A percentile compares a stretch with the other conserved stretches of the same genome.
These are phyloP conservation scores for Dimocarpus longan DNA, from an alignment of 345 rosid species.

Conservation along the genomic window DNA sequence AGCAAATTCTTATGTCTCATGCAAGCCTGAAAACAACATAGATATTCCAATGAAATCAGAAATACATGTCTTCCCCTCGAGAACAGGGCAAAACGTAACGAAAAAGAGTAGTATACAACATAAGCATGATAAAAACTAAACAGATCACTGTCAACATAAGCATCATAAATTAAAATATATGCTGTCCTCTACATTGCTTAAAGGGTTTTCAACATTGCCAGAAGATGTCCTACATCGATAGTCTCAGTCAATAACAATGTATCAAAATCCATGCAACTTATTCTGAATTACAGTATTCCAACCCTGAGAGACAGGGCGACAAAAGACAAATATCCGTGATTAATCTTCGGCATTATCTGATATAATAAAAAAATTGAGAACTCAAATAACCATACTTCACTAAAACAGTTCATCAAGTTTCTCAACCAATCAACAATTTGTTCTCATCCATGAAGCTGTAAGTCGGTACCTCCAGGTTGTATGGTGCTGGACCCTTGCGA, in stretches of 20 bases:
- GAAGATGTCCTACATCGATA: background rate
- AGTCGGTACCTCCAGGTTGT: slow-evolving; percentile 87
- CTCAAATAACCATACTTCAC: slow-evolving; percentile 6
- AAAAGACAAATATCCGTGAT: slow-evolving; percentile 19
- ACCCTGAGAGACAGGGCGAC: slow-evolving; percentile 17
- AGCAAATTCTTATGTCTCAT: too few species aligned
- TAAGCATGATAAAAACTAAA: background rate
- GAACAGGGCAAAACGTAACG: background rate
- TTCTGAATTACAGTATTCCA: slow-evolving; percentile 20
- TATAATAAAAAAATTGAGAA: slow-evolving; percentile 17
- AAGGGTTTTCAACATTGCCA: background rate
- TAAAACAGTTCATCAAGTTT: slow-evolving; percentile 7
- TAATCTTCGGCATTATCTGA: slow-evolving; percentile 49
- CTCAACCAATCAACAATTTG: slow-evolving; percentile 80
- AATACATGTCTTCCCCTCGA: background rate
- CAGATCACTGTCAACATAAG: background rate
- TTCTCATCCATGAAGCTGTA: slow-evolving; percentile 86
- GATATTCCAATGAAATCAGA: background rate
- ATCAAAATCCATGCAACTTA: slow-evolving; percentile 24
- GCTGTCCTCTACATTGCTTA: background rate
- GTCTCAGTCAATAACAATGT: slow-evolving; percentile 8
- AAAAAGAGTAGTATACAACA: too few species aligned
- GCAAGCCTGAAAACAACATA: background rate
- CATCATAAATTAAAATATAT: background rate
- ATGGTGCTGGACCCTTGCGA: slow-evolving; percentile 95